Conservation (phyloP, 352 stramenopile genomes). For the Pythium monospermum region DNA sequence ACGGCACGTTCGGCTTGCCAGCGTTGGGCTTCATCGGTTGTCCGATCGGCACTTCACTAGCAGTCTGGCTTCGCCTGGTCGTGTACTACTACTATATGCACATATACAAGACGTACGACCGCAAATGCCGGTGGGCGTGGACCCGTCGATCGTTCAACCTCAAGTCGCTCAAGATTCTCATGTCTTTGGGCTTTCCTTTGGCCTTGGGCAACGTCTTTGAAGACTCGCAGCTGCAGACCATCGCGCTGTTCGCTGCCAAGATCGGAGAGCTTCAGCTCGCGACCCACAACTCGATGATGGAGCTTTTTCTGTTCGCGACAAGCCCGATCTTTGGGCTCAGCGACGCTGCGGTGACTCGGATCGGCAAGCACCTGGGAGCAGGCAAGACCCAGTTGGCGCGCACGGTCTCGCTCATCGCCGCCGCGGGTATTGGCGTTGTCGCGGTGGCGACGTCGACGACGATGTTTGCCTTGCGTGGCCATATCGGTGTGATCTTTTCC, state of each 20-base stretch:
- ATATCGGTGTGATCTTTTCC: conserved; percentile 64
- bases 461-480: conserved; percentile 33
- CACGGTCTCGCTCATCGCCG: conserved; percentile 46
- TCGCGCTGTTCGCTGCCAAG: conserved; percentile 65
- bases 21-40: conserved; percentile 71
- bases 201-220: conserved; percentile 66
- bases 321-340: conserved; percentile 77
- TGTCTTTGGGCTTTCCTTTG: conserved; percentile 49
- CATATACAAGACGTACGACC: conserved; percentile 40
- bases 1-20: conserved; percentile 52
- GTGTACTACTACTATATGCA: conserved; percentile 73
- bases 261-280: conserved; percentile 72
- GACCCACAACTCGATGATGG: conserved; percentile 82
- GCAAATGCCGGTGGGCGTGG: conserved; percentile 50
- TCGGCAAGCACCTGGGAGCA: conserved; percentile 58
- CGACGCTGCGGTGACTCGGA: conserved; percentile 50
- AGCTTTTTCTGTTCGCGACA: conserved; percentile 82
- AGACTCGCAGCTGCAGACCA: conserved; percentile 73
- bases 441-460: conserved; percentile 32
- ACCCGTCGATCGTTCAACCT: conserved; percentile 33
- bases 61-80: conserved; percentile 44
- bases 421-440: conserved; percentile 33
- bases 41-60: conserved; percentile 59
- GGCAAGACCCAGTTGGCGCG: conserved; percentile 32
- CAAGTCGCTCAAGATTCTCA: conserved; percentile 36